Conservation (phyloP, 1,284 basidiomycete species). For the Naganishia sp. region DNA sequence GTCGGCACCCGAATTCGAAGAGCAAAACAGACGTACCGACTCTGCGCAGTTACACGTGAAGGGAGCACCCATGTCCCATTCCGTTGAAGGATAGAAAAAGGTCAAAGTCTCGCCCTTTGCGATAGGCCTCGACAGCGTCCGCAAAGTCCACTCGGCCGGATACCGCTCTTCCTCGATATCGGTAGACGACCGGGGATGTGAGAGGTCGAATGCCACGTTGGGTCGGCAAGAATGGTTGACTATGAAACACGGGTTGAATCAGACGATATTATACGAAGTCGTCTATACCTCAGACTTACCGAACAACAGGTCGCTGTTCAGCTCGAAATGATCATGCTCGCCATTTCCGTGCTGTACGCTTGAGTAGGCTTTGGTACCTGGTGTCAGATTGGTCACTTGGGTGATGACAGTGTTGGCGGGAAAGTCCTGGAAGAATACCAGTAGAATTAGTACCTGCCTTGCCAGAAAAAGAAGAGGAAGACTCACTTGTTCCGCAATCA, state of each 20-base stretch:
- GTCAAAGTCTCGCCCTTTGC: slow-evolving; percentile 56
- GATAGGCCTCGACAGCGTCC: slow-evolving; percentile 50
- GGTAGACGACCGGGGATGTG: background rate
- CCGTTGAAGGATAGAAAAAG: slow-evolving; percentile 69
- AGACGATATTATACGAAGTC: slow-evolving; percentile 5
- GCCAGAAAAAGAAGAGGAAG: background rate
- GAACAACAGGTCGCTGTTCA: slow-evolving; percentile 67
- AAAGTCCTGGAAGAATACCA: slow-evolving; percentile 41
- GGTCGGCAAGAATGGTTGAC: slow-evolving; percentile 71
- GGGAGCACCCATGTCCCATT: slow-evolving; percentile 70
- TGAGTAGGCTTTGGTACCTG: slow-evolving; percentile 52
- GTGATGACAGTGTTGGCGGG: slow-evolving; percentile 44
- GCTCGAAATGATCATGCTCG: slow-evolving; percentile 60
- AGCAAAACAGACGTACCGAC: slow-evolving; percentile 40
- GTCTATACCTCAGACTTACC: slow-evolving; percentile 39
- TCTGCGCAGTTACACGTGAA: slow-evolving; percentile 63
- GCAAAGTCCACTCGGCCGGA: slow-evolving; percentile 55
- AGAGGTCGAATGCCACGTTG: slow-evolving; percentile 61
- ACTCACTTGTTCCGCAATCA: slow-evolving; percentile 48
- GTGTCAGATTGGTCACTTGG: slow-evolving; percentile 42
- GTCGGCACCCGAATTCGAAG: background rate
- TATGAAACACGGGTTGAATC: slow-evolving; percentile 28
- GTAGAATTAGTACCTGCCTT: background rate
- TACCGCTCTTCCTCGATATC: slow-evolving; percentile 32
- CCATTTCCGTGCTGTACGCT: slow-evolving; percentile 56